phyloP scores from a whole-genome alignment of 495 filamentous ascomycete genomes.

The Geoglossum glabrum region DNA sequence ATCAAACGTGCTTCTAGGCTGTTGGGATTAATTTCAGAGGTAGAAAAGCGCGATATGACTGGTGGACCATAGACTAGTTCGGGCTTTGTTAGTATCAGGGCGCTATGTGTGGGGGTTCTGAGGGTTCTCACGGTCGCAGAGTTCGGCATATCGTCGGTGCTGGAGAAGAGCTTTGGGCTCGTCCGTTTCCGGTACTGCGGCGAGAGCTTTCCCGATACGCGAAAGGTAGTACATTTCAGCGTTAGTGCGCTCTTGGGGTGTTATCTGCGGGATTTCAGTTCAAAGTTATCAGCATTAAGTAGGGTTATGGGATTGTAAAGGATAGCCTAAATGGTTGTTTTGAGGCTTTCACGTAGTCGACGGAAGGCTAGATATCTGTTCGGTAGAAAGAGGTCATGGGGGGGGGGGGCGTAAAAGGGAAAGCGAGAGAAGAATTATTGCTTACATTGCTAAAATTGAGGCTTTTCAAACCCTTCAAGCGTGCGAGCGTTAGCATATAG shows the following conservation, averaged over 20 bases:
- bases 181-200: slow-evolving; percentile 32
- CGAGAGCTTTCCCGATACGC: slow-evolving; percentile 54
- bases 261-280: slow-evolving; percentile 25
- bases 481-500: slow-evolving; percentile 74
- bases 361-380: neutral
- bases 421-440: neutral
- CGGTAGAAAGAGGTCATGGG: neutral
- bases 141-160: slow-evolving; percentile 49
- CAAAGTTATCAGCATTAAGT: neutral
- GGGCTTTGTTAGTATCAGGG: neutral
- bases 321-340: no score
- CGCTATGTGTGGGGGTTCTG: neutral
- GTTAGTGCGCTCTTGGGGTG: slow-evolving; percentile 51
- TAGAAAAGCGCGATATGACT: slow-evolving; percentile 25
- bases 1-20: slow-evolving; percentile 56
- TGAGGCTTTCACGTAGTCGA: neutral
- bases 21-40: slow-evolving; percentile 35
- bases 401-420: neutral
- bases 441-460: slow-evolving; percentile 51
- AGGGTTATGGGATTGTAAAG: no score
- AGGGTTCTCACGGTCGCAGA: slow-evolving; percentile 33
- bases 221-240: slow-evolving; percentile 86
- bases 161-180: slow-evolving; percentile 30
- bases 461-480: slow-evolving; percentile 39
- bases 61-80: slow-evolving; percentile 39